These are phyloP conservation scores for Telopea speciosissima DNA, from an alignment of 177 flowering plant genomes.

Conservation along the genomic window DNA sequence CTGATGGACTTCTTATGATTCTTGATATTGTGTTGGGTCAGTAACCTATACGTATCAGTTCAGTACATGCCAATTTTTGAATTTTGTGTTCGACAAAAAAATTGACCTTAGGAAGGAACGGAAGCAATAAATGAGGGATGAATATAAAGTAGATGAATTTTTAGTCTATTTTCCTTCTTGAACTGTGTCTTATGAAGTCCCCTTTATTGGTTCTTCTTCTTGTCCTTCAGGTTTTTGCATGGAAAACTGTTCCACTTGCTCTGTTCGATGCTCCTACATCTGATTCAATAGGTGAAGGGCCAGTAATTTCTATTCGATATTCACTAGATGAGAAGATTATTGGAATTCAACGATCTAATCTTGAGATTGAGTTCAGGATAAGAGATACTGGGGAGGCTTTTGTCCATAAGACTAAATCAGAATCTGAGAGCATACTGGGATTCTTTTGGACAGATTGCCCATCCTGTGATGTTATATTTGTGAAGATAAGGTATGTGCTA, in stretches of 20 bases:
- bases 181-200: slow-evolving; percentile 4
- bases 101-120: background rate
- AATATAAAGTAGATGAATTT: background rate
- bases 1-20: background rate
- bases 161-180: background rate
- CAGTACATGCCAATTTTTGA: background rate
- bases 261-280: slow-evolving; percentile 41
- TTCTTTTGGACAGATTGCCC: slow-evolving; percentile 96
- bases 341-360: slow-evolving; percentile 72
- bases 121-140: background rate
- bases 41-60: background rate
- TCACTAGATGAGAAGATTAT: slow-evolving; percentile 73
- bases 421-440: slow-evolving; percentile 78
- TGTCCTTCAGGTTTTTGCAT: slow-evolving; percentile 55
- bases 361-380: slow-evolving; percentile 65
- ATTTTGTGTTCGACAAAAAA: background rate
- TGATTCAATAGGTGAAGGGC: slow-evolving; percentile 75
- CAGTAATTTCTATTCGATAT: slow-evolving; percentile 60
- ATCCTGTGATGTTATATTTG: slow-evolving; percentile 64
- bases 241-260: slow-evolving; percentile 62
- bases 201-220: background rate
- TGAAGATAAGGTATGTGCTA: slow-evolving; percentile 69
- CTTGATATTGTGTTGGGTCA: background rate
- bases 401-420: slow-evolving; percentile 51
- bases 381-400: slow-evolving; percentile 62